Evolutionary conservation across 805 yeast genomes (phyloP), one percentile per base, ranked within the genome.

Genomic region (Starmerella stellata): DNA sequence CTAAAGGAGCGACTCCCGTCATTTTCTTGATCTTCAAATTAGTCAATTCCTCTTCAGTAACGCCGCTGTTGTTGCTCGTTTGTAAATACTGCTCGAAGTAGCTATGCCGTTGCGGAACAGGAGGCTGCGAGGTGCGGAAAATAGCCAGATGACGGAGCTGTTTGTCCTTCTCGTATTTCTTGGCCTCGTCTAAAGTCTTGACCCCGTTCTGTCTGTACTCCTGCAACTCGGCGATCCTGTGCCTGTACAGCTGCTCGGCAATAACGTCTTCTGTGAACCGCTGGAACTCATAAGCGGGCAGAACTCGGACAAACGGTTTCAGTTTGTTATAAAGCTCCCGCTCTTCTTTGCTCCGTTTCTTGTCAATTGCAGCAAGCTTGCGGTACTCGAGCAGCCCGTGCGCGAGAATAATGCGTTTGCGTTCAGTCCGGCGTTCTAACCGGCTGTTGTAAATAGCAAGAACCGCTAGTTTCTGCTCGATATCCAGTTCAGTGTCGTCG

Each of bases 191-290:
- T 32, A 81, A 49, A 0, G 81, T 72, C 3, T 83, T 78, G 36
- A 90, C 70, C 4, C 99, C 99, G 55, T 81, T 77, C 36, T 75
- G 69, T 45, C 99, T 70, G 82, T 94, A 92, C 53, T 78, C 87
- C 58, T 90, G 98, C 23, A 92, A 62, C 58, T 83, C 95, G 38
- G 77, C 78, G 36, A 90, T 83, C 45, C 92, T 70, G 28, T 75
- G 68, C 41, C 95, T 67, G 47, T 80, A 74, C 48, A 73, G 74
- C 37, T 81, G 66, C 58, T 90, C 98, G 11, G 72, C 72, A 33
- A 82, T 50, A 44, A 83, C 67, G 53, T 79, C 93, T 24, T 68
- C 72, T 3, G 75, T 61, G 52, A 90, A 82, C 3, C 65, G 70
- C 33, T 73, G 76, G 57, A 77, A 90, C 61, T 90, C 98, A 24